These are phyloP conservation scores for Ophiostoma ips DNA, from an alignment of 2,329 filamentous ascomycete genomes.

Conservation along the genomic window DNA sequence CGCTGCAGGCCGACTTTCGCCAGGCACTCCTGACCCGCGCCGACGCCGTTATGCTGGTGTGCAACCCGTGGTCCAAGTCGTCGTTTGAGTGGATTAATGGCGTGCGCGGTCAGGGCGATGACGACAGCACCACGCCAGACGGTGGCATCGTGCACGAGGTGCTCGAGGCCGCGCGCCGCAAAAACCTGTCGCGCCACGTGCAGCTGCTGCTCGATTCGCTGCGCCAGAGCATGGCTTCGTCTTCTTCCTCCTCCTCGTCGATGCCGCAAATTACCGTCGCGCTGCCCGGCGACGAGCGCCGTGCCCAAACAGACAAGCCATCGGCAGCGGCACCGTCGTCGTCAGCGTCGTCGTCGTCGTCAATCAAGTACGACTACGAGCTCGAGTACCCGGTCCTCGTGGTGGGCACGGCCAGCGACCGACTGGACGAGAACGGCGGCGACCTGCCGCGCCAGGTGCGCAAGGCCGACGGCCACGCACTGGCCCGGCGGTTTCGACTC, in stretches of 20 bases:
- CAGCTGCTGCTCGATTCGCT: neutral
- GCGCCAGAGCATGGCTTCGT: neutral
- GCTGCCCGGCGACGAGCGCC: neutral
- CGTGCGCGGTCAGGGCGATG: neutral
- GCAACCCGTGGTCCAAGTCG: conserved; percentile 1
- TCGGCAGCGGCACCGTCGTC: neutral
- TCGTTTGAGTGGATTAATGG: conserved; percentile 1
- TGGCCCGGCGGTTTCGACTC: neutral
- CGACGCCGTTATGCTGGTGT: conserved; percentile 3
- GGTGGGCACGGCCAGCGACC: neutral
- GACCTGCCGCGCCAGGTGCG: neutral
- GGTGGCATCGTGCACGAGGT: neutral
- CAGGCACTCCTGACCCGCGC: neutral
- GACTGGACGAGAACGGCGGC: neutral
- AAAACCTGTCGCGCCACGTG: neutral
- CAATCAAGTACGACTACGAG: neutral
- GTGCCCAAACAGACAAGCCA: neutral
- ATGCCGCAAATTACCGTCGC: neutral
- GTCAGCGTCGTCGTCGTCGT: too few relatives aligned
- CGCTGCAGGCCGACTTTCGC: conserved; percentile 1
- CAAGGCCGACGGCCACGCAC: neutral
- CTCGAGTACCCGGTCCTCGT: conserved; percentile 2
- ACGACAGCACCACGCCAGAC: neutral
- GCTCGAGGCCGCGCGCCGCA: neutral
- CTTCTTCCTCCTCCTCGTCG: too few relatives aligned